Evolutionary conservation across 176 grass and related monocot genomes (phyloP), one percentile per base, ranked within the genome.

Genomic region (Rhynchospora tenuis): DNA sequence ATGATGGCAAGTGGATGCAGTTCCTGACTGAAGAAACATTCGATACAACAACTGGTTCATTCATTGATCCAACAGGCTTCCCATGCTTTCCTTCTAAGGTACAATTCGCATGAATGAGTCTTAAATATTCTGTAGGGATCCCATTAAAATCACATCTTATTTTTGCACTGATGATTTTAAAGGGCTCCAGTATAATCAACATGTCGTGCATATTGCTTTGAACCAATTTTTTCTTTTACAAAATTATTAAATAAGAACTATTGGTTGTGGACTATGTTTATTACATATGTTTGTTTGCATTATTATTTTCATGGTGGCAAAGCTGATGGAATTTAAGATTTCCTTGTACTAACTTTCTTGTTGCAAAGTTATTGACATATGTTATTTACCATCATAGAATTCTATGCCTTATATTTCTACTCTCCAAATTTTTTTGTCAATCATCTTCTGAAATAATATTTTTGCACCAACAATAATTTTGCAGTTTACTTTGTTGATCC

Each of bases 81-180:
- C 82, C 90, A 26, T 95, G 85, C 73, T 71, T 94, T 73, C 90
- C 95, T 60, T 93, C 89, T 48, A 98, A 98, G 92, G 95, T 98
- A 70, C 47, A 73, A 82, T 59, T 6, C 2, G 27, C 17, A 64
- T 44, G 4, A 80, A 43, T 29, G 13, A 43, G 23, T 56, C 6
- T 17, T 71, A 22, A 20, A 44, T 71, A 71, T 46, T 71, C 42
- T 46, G 38, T 71, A 45, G 3, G 27, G 59, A 61, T 61, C 48
- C 48, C 11, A 51, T 51, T 51, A 51, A 10, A 51, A 12, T 10
- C 9, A 24, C 19, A 61, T 61, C 20, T 61, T 61, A 23, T 2
- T 60, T 60, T 51, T 51, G 33, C 33, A 38, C 33, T 38, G 33
- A 51, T 51, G 48, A 51, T 51, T 51, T 51, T 51, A 51, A 51